A percentile compares a stretch with the other conserved stretches of the same genome.
These are phyloP conservation scores for Trifolium subterraneum DNA, from an alignment of 306 rosid genomes.

Conservation along the genomic window DNA sequence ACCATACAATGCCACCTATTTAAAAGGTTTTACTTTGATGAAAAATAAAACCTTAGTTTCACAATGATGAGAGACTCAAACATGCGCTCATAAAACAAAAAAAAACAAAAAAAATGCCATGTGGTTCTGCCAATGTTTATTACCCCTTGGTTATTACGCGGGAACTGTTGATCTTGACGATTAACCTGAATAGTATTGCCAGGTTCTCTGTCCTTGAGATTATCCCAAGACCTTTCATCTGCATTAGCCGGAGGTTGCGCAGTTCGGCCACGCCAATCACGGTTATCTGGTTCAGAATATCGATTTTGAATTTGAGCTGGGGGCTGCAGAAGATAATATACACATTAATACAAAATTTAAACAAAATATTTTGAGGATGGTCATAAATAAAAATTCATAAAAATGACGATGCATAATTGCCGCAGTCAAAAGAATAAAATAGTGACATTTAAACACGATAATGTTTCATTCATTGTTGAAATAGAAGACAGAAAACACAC, in stretches of 20 bases:
- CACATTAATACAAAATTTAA: not conserved
- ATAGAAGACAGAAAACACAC: constrained; percentile 40
- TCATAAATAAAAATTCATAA: constrained; percentile 16
- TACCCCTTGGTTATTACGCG: constrained; percentile 76
- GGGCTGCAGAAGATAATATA: constrained; percentile 52
- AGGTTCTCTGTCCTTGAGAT: constrained; percentile 68
- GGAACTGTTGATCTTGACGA: constrained; percentile 73
- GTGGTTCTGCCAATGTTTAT: constrained; percentile 27
- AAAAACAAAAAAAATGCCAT: constrained; percentile 9
- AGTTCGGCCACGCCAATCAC: constrained; percentile 96
- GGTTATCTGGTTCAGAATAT: constrained; percentile 84
- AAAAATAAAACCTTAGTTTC: not conserved
- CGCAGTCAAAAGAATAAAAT: constrained; percentile 12
- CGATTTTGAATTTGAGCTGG: constrained; percentile 63
- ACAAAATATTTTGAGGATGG: not conserved
- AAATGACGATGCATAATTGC: not conserved
- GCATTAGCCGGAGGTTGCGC: constrained; percentile 62
- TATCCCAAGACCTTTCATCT: constrained; percentile 82
- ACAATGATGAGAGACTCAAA: constrained; percentile 2
- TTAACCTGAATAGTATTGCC: constrained; percentile 57
- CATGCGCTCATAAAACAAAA: constrained; percentile 2
- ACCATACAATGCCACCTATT: not conserved
- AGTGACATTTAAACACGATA: constrained; percentile 1
- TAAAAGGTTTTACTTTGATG: not conserved
- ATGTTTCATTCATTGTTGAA: constrained; percentile 1